Evolutionary conservation across 176 grass and related monocot species (phyloP).

Genomic region (Oryza meyeriana): DNA sequence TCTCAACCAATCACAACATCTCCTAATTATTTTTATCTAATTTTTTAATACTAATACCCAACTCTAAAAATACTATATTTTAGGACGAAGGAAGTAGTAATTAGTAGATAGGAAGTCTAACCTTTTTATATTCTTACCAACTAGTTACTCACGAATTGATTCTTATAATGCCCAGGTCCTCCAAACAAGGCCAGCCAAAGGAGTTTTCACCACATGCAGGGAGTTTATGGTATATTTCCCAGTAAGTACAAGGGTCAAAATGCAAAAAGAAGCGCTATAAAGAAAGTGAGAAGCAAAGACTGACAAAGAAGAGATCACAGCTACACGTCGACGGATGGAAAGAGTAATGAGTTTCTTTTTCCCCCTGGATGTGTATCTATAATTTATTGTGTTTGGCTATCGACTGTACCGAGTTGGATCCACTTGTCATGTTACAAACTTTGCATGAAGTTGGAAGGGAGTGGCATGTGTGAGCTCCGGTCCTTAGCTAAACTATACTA

Average conservation of each 20-base stretch:
- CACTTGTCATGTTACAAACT: not conserved
- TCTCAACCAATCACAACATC: too few relatives aligned
- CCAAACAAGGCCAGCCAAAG: too few relatives aligned
- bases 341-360: not conserved
- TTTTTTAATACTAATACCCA: too few relatives aligned
- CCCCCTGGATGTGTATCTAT: too few relatives aligned
- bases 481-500: not conserved
- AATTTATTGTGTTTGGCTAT: not conserved
- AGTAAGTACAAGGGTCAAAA: not conserved
- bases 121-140: too few relatives aligned
- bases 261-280: not conserved
- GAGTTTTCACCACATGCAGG: not conserved
- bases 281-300: not conserved
- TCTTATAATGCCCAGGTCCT: too few relatives aligned
- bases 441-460: not conserved
- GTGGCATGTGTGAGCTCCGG: not conserved
- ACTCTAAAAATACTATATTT: too few relatives aligned
- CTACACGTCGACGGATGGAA: not conserved
- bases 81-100: too few relatives aligned
- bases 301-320: not conserved
- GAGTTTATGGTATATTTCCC: not conserved
- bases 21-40: too few relatives aligned
- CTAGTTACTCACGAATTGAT: too few relatives aligned
- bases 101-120: too few relatives aligned
- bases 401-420: not conserved